Evolutionary conservation across 176 grass and related monocot species (phyloP).

Genomic region (barley (Hordeum vulgare)): MorexV3_pseudomolecules_assembly NC_058524.1:599490392-599490891

Average conservation of each 20-base stretch:
- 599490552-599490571: constrained; percentile 86
- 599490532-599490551: constrained; percentile 82
- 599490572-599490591: constrained; percentile 85
- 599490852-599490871: no score
- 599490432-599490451: constrained; percentile 33
- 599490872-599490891: no score
- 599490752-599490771: not conserved
- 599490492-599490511: constrained; percentile 40
- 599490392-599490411: constrained; percentile 53
- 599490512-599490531: constrained; percentile 98
- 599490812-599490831: no score
- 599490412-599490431: constrained; percentile 56
- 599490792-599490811: no score
- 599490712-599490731: not conserved
- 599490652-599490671: constrained; percentile 57
- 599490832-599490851: no score
- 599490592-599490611: constrained; percentile 88
- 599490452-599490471: not conserved
- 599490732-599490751: not conserved
- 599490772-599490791: no score
- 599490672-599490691: not conserved
- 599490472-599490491: not conserved
- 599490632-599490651: constrained; percentile 86
- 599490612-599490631: constrained; percentile 74
- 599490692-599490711: not conserved